A percentile compares a stretch with the other conserved stretches of the same genome.
phyloP scores from a whole-genome alignment of 2,329 filamentous ascomycete genomes.

The Beauveria caledonica region DNA sequence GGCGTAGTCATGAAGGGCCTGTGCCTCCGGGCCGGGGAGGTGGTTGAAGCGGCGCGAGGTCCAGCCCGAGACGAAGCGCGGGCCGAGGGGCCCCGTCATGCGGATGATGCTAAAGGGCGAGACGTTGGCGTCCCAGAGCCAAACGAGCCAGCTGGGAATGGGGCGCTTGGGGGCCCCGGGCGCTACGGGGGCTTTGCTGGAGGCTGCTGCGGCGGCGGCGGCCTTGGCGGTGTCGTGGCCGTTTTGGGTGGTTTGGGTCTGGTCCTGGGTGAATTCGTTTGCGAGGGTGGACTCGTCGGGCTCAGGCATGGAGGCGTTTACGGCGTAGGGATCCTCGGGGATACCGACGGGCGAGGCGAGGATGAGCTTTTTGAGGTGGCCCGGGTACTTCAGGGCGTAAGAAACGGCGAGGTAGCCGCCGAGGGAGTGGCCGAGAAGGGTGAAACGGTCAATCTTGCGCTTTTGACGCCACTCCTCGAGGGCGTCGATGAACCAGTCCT shows the following conservation, averaged over 20 bases:
- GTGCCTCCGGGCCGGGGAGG: conserved; percentile 68
- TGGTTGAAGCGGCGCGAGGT: conserved; percentile 88
- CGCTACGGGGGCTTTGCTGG: conserved; percentile 22
- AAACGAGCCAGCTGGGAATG: conserved; percentile 78
- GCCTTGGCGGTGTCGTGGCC: conserved; percentile 20
- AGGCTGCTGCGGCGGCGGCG: conserved; percentile 17
- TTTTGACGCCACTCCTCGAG: conserved; percentile 91
- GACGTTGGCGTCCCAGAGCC: conserved; percentile 94
- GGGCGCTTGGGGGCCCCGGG: conserved; percentile 39
- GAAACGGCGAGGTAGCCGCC: conserved; percentile 93
- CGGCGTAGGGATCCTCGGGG: conserved; percentile 86
- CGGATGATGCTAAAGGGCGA: conserved; percentile 90
- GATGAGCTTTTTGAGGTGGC: conserved; percentile 89
- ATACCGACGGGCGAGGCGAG: conserved; percentile 91
- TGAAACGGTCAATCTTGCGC: conserved; percentile 86
- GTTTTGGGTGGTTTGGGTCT: conserved; percentile 40
- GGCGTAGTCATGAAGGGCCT: conserved; percentile 83
- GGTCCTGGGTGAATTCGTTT: conserved; percentile 73
- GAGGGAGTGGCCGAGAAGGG: conserved; percentile 83
- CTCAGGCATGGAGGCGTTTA: conserved; percentile 72
- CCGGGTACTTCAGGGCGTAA: conserved; percentile 94
- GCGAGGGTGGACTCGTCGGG: conserved; percentile 63
- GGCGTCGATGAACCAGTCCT: conserved; percentile 92
- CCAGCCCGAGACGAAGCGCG: conserved; percentile 90
- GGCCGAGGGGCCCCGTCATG: conserved; percentile 80